Conservation (phyloP, 1,284 basidiomycete species). For the Malassezia dermatis region DNA sequence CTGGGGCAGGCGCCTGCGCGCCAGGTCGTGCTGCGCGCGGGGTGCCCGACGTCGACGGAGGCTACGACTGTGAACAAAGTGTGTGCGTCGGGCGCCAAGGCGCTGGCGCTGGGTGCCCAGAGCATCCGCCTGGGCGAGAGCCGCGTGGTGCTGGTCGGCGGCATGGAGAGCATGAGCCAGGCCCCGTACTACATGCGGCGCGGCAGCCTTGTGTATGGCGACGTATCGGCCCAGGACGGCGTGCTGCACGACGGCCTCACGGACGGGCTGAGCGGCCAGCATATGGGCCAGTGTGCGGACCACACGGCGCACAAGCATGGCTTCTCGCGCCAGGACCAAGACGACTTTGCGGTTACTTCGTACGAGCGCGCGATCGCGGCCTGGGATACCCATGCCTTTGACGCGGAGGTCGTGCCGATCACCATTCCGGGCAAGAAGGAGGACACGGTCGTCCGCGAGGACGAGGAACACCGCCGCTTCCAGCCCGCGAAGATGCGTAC, state of each 20-base stretch:
- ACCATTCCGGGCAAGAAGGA: slow-evolving; percentile 65
- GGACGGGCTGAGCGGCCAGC: slow-evolving; percentile 33
- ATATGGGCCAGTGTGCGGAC: slow-evolving; percentile 48
- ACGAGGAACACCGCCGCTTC: slow-evolving; percentile 79
- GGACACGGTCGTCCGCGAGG: slow-evolving; percentile 69
- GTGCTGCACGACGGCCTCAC: slow-evolving; percentile 78
- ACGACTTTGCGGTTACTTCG: slow-evolving; percentile 73
- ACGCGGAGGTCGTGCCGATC: slow-evolving; percentile 82
- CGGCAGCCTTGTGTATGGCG: slow-evolving; percentile 68
- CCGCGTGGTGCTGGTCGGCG: slow-evolving; percentile 50
- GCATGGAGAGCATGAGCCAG: slow-evolving; percentile 52
- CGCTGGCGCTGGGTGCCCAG: slow-evolving; percentile 50
- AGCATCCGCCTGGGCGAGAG: slow-evolving; percentile 50
- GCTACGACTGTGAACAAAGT: slow-evolving; percentile 90
- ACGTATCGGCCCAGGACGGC: slow-evolving; percentile 75
- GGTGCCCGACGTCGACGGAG: slow-evolving; percentile 72
- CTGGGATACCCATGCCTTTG: slow-evolving; percentile 75
- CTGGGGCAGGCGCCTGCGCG: slow-evolving; percentile 50
- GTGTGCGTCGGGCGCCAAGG: slow-evolving; percentile 51
- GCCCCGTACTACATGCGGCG: slow-evolving; percentile 69
- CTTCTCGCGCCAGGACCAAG: slow-evolving; percentile 49
- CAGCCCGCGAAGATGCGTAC: slow-evolving; percentile 49
- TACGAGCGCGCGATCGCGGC: slow-evolving; percentile 84
- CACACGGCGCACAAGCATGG: slow-evolving; percentile 48
- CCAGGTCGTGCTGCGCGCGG: slow-evolving; percentile 67